Percentiles rank a stretch among this genome's conserved stretches.
These are phyloP conservation scores for Elymus sibiricus DNA, from an alignment of 176 grass and related monocot genomes.

Conservation along the genomic window DNA sequence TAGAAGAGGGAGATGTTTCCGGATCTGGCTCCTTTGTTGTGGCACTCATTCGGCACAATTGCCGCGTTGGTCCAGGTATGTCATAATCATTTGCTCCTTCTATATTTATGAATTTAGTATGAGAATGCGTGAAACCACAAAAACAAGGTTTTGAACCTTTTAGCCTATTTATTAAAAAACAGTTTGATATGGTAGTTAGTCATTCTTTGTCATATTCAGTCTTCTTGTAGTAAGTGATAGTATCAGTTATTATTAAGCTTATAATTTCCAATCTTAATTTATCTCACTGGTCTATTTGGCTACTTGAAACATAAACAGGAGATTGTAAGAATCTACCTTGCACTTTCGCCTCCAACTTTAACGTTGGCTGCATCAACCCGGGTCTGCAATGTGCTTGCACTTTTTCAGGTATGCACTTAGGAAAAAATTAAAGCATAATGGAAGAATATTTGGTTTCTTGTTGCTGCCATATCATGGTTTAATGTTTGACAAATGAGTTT, in stretches of 20 bases:
- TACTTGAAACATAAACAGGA: constrained; percentile 57
- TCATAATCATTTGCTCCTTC: neutral
- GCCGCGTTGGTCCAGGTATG: constrained; percentile 53
- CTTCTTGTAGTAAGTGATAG: neutral
- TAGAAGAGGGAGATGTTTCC: constrained; percentile 59
- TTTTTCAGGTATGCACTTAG: constrained; percentile 66
- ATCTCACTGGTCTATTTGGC: constrained; percentile 11
- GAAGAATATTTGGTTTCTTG: neutral
- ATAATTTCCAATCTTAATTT: neutral
- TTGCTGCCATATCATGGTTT: neutral
- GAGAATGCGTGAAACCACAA: neutral
- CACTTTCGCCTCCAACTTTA: constrained; percentile 62
- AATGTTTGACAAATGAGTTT: neutral
- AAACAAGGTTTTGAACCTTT: neutral
- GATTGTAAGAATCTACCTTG: constrained; percentile 67
- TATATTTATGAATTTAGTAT: neutral
- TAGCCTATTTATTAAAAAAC: neutral
- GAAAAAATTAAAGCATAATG: neutral
- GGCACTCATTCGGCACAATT: constrained; percentile 78
- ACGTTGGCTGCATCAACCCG: constrained; percentile 53
- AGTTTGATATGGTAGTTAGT: neutral
- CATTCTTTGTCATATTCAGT: neutral
- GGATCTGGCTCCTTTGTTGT: constrained; percentile 65
- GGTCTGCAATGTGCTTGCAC: constrained; percentile 80
- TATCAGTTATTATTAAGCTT: neutral